phyloP scores from a whole-genome alignment of 2,329 filamentous ascomycete species.

The Leptographium procerum region DNA sequence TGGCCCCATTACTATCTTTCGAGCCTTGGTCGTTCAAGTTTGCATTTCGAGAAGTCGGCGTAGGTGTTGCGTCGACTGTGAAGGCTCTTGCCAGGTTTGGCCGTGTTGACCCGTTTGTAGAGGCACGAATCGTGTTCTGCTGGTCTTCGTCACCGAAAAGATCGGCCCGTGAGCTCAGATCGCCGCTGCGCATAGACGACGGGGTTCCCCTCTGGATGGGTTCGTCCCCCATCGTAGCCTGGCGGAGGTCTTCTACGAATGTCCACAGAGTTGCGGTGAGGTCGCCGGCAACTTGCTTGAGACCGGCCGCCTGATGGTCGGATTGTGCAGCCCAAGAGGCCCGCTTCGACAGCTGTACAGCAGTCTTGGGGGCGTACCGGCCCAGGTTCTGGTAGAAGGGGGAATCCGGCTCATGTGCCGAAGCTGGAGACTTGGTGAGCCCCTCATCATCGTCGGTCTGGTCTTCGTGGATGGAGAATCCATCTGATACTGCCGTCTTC shows the following conservation, averaged over 20 bases:
- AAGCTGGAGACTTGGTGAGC: conserved; percentile 20
- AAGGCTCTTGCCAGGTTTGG: conserved; percentile 31
- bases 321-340: conserved; percentile 48
- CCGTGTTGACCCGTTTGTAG: conserved; percentile 22
- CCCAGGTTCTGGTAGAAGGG: conserved; percentile 19
- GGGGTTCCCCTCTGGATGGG: conserved; percentile 46
- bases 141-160: conserved; percentile 10
- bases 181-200: conserved; percentile 18
- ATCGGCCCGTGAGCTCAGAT: conserved; percentile 19
- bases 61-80: conserved; percentile 17
- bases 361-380: conserved; percentile 20
- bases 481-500: conserved; percentile 25
- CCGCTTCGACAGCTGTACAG: conserved; percentile 37
- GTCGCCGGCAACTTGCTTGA: conserved; percentile 78
- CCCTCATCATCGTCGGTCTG: conserved; percentile 27
- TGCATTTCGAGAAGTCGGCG: conserved; percentile 10
- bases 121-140: conserved; percentile 37
- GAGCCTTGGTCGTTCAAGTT: neutral
- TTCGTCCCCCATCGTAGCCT: conserved; percentile 93
- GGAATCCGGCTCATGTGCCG: conserved; percentile 18
- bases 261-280: conserved; percentile 84
- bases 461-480: conserved; percentile 33
- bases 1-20: no score
- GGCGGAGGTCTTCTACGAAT: conserved; percentile 88
- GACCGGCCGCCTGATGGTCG: conserved; percentile 28